These are phyloP conservation scores for Magnolia officinalis DNA, from an alignment of 164 flowering plant genomes.

Conservation along the genomic window DNA sequence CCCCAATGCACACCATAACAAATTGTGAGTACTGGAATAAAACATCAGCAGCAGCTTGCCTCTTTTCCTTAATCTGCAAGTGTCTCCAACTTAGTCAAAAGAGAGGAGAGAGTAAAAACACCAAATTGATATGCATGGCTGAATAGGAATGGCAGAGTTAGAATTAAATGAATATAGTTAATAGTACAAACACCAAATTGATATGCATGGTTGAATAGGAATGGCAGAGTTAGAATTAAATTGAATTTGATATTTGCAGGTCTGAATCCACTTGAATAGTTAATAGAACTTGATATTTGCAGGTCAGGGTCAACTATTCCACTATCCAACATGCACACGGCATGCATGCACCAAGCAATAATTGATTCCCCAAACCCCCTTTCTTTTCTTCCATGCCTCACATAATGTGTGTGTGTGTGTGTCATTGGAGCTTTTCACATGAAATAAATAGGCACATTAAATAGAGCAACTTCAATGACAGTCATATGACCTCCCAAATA, in stretches of 20 bases:
- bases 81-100: background rate
- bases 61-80: slow-evolving; percentile 67
- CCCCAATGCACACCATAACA: slow-evolving; percentile 85
- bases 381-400: too few species aligned
- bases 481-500: too few species aligned
- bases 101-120: background rate
- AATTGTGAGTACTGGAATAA: slow-evolving; percentile 71
- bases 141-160: background rate
- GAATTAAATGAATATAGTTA: background rate
- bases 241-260: background rate
- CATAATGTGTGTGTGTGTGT: too few species aligned
- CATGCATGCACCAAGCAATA: too few species aligned
- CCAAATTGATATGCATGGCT: background rate
- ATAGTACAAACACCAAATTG: background rate
- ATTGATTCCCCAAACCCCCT: too few species aligned
- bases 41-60: slow-evolving; percentile 95
- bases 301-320: too few species aligned
- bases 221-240: background rate
- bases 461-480: background rate
- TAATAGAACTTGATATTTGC: too few species aligned
- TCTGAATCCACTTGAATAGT: too few species aligned
- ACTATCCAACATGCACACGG: too few species aligned
- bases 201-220: background rate
- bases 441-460: too few species aligned
- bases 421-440: too few species aligned